Evolutionary conservation across 2,329 filamentous ascomycete species (phyloP).

Genomic region (Neonectria coccinea): DNA sequence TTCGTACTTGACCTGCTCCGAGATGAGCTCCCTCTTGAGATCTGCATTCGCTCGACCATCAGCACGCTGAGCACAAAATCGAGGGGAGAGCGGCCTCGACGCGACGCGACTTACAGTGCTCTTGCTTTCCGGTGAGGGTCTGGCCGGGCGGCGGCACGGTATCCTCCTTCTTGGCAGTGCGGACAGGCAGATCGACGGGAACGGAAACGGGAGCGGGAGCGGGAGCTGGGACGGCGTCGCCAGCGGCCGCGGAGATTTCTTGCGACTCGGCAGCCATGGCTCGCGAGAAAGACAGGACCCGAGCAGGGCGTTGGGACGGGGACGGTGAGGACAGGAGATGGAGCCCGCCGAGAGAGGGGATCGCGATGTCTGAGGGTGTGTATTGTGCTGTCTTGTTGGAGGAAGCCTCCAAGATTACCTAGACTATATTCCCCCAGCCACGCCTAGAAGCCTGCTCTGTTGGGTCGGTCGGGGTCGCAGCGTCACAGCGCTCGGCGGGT

Average conservation of each 20-base stretch:
- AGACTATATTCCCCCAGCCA: background rate
- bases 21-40: slow-evolving; percentile 94
- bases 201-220: background rate
- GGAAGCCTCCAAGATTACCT: slow-evolving; percentile 22
- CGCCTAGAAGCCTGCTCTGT: slow-evolving; percentile 17
- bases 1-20: slow-evolving; percentile 88
- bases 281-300: slow-evolving; percentile 24
- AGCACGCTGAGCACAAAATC: slow-evolving; percentile 22
- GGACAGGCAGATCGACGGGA: slow-evolving; percentile 47
- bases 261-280: slow-evolving; percentile 47
- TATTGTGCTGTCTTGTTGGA: slow-evolving; percentile 28
- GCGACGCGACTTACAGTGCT: slow-evolving; percentile 78
- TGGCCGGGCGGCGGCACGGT: slow-evolving; percentile 57
- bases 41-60: slow-evolving; percentile 59
- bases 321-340: slow-evolving; percentile 5
- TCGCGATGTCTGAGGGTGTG: slow-evolving; percentile 4
- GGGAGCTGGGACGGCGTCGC: slow-evolving; percentile 29
- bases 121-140: slow-evolving; percentile 90
- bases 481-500: slow-evolving; percentile 7
- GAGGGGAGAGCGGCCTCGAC: background rate
- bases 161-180: slow-evolving; percentile 43
- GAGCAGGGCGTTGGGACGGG: slow-evolving; percentile 18
- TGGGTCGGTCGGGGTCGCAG: background rate
- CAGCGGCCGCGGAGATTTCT: slow-evolving; percentile 42
- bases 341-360: slow-evolving; percentile 2